phyloP scores from a whole-genome alignment of 2,329 filamentous ascomycete genomes.

The Penicillium sp. region DNA sequence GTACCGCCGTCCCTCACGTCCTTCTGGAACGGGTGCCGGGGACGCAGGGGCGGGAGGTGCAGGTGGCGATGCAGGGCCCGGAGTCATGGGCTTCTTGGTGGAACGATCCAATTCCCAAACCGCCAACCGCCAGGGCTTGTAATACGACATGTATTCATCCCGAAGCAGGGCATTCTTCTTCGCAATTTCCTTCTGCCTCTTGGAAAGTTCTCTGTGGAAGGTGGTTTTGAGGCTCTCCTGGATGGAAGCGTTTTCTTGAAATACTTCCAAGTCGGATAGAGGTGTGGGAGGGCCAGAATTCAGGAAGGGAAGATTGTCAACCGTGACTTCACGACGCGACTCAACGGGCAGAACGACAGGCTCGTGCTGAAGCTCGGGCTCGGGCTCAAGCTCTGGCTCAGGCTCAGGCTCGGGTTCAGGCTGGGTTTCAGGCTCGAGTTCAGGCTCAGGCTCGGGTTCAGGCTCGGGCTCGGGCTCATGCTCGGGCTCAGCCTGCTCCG shows the following conservation, averaged over 20 bases:
- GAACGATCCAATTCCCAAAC: conserved; percentile 42
- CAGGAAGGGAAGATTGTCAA: conserved; percentile 46
- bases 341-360: conserved; percentile 7
- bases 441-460: conserved; percentile 5
- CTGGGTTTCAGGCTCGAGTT: too few species aligned
- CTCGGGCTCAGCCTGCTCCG: conserved; percentile 1
- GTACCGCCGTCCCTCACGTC: conserved; percentile 40
- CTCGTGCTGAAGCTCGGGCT: conserved; percentile 6
- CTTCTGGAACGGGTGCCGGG: conserved; percentile 31
- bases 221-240: conserved; percentile 39
- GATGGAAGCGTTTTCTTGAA: conserved; percentile 38
- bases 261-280: conserved; percentile 43
- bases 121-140: conserved; percentile 44
- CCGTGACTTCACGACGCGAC: conserved; percentile 27
- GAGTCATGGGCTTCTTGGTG: conserved; percentile 36
- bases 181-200: conserved; percentile 36
- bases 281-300: conserved; percentile 40
- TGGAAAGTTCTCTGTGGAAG: conserved; percentile 36
- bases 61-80: conserved; percentile 33
- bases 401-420: conserved; percentile 5
- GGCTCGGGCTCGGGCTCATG: conserved; percentile 2
- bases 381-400: background rate
- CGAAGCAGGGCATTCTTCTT: conserved; percentile 39
- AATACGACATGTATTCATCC: conserved; percentile 39
- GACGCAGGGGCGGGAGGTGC: conserved; percentile 30